A percentile compares a stretch with the other conserved stretches of the same genome.
These are phyloP conservation scores for Mycena venus DNA, from an alignment of 768 basidiomycete genomes.

Conservation along the genomic window DNA sequence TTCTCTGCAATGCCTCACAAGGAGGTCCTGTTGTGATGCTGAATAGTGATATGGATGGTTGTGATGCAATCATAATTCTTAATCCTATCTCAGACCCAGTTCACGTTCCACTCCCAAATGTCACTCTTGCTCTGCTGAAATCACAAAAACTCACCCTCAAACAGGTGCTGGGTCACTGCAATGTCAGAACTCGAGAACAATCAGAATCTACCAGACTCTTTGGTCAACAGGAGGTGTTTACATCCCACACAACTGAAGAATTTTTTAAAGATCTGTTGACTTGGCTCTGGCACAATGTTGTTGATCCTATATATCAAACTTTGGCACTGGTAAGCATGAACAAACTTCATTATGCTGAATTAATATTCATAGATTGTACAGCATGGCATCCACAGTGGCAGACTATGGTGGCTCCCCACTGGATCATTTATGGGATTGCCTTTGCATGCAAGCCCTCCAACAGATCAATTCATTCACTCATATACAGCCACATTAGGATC, in stretches of 20 bases:
- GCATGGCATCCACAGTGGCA: not conserved
- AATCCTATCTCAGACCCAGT: not conserved
- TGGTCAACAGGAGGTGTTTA: not conserved
- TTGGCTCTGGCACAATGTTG: not conserved
- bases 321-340: not conserved
- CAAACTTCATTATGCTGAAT: not conserved
- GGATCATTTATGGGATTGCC: not conserved
- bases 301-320: not conserved
- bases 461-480: too few species aligned
- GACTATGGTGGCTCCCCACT: constrained; percentile 5
- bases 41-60: not conserved
- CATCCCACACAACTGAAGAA: not conserved
- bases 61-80: not conserved
- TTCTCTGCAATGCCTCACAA: not conserved
- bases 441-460: not conserved
- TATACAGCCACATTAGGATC: too few species aligned
- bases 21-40: not conserved
- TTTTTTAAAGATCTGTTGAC: not conserved
- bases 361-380: not conserved
- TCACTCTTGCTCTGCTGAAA: not conserved
- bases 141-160: not conserved
- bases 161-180: not conserved
- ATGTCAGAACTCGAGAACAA: not conserved
- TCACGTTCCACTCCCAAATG: not conserved
- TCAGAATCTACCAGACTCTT: not conserved